Percentiles rank a stretch among this genome's conserved stretches.
phyloP scores from a whole-genome alignment of 2,329 filamentous ascomycete genomes.

The Pseudogymnoascus sp. region DNA sequence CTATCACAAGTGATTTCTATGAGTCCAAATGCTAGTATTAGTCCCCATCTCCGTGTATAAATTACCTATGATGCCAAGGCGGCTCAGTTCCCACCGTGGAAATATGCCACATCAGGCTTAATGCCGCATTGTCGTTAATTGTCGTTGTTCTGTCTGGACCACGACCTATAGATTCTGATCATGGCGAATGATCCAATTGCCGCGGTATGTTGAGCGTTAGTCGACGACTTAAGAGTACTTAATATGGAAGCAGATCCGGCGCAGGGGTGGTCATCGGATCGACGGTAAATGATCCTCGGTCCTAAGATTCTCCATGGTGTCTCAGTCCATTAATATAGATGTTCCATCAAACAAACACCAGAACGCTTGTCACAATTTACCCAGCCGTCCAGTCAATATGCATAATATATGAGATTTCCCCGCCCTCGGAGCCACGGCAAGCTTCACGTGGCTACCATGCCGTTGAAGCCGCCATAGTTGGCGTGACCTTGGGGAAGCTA shows the following conservation, averaged over 20 bases:
- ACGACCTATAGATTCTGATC: not conserved
- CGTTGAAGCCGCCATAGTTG: not conserved
- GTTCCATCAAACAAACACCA: conserved; percentile 5
- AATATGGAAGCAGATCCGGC: not conserved
- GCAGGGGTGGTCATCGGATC: conserved; percentile 2
- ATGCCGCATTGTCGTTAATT: not conserved
- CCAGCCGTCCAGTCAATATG: conserved; percentile 1
- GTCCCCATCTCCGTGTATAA: not conserved
- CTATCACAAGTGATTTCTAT: not conserved
- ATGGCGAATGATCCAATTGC: not conserved
- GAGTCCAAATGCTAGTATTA: no score
- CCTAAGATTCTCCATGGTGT: not conserved
- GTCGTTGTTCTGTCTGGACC: not conserved
- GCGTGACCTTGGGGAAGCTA: not conserved
- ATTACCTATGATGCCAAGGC: not conserved
- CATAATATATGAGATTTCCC: not conserved
- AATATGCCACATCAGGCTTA: not conserved
- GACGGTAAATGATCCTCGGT: conserved; percentile 5
- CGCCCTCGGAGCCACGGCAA: not conserved
- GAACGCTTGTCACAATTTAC: not conserved
- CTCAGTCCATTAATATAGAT: not conserved
- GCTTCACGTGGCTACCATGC: not conserved
- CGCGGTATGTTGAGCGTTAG: not conserved
- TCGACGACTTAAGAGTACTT: not conserved
- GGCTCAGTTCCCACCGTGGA: not conserved